Percentiles rank a stretch among this genome's conserved stretches.
Conservation (phyloP, 1,284 basidiomycete species). For the Microbotryomycetes sp. region DNA sequence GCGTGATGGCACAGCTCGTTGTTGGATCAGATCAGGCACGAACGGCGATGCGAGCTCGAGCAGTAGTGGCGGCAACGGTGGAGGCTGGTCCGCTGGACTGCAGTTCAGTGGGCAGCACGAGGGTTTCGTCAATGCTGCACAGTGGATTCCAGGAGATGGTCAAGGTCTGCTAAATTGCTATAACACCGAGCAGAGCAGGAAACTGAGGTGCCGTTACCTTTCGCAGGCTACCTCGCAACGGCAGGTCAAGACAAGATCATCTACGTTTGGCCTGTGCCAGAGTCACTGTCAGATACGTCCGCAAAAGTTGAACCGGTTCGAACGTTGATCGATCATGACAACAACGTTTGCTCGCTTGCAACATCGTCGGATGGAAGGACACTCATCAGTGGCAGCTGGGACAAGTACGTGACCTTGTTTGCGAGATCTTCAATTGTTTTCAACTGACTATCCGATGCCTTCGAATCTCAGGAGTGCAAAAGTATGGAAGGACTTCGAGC, state of each 20-base stretch:
- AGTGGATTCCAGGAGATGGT: slow-evolving; percentile 60
- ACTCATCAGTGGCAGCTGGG: slow-evolving; percentile 96
- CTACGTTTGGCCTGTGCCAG: slow-evolving; percentile 64
- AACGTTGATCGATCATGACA: slow-evolving; percentile 62
- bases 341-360: slow-evolving; percentile 84
- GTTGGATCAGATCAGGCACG: slow-evolving; percentile 64
- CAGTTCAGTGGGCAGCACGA: slow-evolving; percentile 47
- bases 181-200: slow-evolving; percentile 1
- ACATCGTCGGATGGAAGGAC: slow-evolving; percentile 62
- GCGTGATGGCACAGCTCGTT: slow-evolving; percentile 79
- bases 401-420: slow-evolving; percentile 57
- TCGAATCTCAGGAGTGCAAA: slow-evolving; percentile 67
- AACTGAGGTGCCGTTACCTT: background rate
- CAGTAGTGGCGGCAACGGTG: slow-evolving; percentile 2
- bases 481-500: slow-evolving; percentile 73
- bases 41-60: slow-evolving; percentile 46
- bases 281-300: slow-evolving; percentile 29
- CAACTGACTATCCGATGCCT: background rate
- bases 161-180: background rate
- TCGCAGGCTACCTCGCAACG: slow-evolving; percentile 69
- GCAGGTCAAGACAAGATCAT: slow-evolving; percentile 80
- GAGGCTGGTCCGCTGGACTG: slow-evolving; percentile 20
- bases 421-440: background rate
- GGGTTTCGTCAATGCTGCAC: slow-evolving; percentile 73
- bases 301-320: slow-evolving; percentile 28